Evolutionary conservation across 2,329 filamentous ascomycete species (phyloP).

Genomic region (Fusarium verticillioides): DNA sequence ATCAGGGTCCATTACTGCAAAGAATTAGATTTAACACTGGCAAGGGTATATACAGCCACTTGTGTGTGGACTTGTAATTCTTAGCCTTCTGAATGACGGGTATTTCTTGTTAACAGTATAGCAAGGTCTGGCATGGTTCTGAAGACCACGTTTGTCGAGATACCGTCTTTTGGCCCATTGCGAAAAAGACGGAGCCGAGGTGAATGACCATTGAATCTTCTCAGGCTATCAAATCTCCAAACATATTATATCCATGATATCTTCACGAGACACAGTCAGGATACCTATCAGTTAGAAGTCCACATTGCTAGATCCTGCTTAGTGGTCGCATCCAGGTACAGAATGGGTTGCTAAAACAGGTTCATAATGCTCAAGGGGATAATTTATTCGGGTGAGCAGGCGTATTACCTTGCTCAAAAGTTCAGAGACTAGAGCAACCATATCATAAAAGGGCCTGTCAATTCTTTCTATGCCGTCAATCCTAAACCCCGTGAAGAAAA

Average conservation of each 20-base stretch:
- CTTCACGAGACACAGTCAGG: background rate
- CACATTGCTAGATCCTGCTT: background rate
- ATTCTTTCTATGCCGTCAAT: conserved; percentile 30
- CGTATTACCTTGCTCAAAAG: conserved; percentile 1
- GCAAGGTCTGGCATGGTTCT: background rate
- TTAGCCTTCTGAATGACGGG: background rate
- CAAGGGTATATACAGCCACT: background rate
- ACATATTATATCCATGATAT: background rate
- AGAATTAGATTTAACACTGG: too few species aligned
- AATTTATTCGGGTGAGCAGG: conserved; percentile 23
- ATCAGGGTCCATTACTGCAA: background rate
- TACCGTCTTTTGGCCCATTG: background rate
- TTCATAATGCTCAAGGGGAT: conserved; percentile 11
- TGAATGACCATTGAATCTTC: background rate
- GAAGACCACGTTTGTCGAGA: background rate
- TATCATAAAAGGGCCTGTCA: conserved; percentile 13
- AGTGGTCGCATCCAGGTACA: background rate
- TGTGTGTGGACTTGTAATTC: background rate
- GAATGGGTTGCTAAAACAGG: background rate
- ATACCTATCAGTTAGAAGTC: background rate
- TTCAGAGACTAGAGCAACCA: conserved; percentile 21
- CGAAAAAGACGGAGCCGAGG: background rate
- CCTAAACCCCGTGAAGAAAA: conserved; percentile 25
- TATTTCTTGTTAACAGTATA: background rate
- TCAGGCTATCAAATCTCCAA: background rate